These are phyloP conservation scores for Sporothrix brasiliensis DNA, from an alignment of 2,329 filamentous ascomycete species.

Conservation along the genomic window DNA sequence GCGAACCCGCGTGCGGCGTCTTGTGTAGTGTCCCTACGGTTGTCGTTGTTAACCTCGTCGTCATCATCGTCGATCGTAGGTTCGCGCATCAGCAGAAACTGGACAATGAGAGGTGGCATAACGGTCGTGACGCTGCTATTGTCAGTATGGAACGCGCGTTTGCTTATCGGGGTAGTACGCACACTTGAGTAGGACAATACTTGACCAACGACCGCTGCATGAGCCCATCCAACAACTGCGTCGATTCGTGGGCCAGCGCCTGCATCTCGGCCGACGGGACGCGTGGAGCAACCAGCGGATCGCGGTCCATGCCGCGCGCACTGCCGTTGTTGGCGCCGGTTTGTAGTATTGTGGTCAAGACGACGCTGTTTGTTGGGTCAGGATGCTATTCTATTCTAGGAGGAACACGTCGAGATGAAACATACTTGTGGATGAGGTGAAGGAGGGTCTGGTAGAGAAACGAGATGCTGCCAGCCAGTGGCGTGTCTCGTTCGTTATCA, in stretches of 20 bases:
- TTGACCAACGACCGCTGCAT: not conserved
- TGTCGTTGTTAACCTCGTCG: too few relatives aligned
- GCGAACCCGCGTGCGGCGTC: not conserved
- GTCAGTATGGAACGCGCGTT: too few relatives aligned
- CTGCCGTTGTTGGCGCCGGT: not conserved
- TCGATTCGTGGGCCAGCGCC: not conserved
- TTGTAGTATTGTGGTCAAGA: not conserved
- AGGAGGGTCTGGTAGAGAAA: not conserved
- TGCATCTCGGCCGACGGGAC: constrained; percentile 6
- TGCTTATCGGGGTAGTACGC: not conserved
- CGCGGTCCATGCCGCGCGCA: not conserved
- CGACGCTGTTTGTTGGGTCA: not conserved
- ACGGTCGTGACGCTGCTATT: not conserved
- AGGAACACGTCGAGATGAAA: too few relatives aligned
- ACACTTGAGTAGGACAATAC: not conserved
- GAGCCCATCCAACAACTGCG: not conserved
- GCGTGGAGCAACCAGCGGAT: not conserved
- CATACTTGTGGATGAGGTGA: not conserved
- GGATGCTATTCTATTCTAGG: too few relatives aligned
- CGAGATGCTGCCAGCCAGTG: not conserved
- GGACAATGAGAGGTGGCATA: not conserved
- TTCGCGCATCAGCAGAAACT: not conserved
- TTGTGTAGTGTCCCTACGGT: not conserved
- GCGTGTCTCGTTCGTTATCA: too few relatives aligned
- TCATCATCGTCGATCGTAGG: not conserved